Conservation (phyloP, 768 basidiomycete species). For the Lentinula sp. region DNA sequence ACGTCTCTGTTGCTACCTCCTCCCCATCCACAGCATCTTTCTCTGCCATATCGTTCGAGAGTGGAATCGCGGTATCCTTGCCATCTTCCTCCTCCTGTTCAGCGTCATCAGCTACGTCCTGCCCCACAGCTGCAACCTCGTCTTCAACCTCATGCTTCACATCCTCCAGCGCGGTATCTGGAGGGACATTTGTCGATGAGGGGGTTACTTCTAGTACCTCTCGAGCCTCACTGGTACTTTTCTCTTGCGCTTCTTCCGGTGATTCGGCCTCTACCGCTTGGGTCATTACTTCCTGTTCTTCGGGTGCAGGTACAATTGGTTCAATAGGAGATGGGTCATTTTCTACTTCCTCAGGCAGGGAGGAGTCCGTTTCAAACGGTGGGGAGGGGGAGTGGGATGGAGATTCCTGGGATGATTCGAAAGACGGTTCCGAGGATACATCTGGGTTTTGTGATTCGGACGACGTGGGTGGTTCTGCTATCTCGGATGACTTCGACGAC, state of each 20-base stretch:
- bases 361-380: neutral
- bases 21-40: too few relatives aligned
- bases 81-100: neutral
- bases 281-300: neutral
- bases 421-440: neutral
- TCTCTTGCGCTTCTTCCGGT: too few relatives aligned
- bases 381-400: neutral
- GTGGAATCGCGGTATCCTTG: neutral
- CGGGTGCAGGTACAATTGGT: neutral
- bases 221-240: too few relatives aligned
- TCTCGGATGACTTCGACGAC: neutral
- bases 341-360: neutral
- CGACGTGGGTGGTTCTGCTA: neutral
- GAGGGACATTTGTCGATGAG: neutral
- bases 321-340: neutral
- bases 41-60: slow-evolving; percentile 4
- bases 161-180: neutral
- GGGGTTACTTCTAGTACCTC: neutral
- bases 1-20: too few relatives aligned
- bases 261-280: too few relatives aligned
- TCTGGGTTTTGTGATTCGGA: neutral
- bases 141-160: neutral
- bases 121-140: neutral
- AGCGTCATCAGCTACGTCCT: neutral
- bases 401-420: neutral